Evolutionary conservation across 2,329 filamentous ascomycete species (phyloP).

Genomic region (Colletotrichum sp.): DNA sequence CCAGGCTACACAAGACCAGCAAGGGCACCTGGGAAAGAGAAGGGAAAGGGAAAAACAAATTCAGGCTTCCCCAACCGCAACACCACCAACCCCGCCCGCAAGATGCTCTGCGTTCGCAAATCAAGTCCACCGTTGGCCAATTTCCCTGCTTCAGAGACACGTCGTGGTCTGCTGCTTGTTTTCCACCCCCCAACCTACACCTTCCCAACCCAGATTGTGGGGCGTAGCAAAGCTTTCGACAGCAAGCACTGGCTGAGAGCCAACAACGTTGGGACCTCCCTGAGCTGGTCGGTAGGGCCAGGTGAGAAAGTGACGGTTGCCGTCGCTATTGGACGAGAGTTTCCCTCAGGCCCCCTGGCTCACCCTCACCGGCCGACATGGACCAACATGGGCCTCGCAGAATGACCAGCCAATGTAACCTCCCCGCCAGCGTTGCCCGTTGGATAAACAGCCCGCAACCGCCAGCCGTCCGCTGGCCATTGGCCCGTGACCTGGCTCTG

Average conservation of each 20-base stretch:
- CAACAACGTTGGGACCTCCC: neutral
- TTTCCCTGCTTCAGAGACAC: conserved; percentile 7
- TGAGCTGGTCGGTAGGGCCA: conserved; percentile 9
- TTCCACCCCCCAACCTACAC: neutral
- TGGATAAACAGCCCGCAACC: conserved; percentile 5
- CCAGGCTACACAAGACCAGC: neutral
- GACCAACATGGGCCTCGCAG: conserved; percentile 8
- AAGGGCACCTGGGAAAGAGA: neutral
- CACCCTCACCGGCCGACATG: neutral
- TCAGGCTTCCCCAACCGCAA: neutral
- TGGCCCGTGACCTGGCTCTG: neutral
- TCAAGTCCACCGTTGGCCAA: neutral
- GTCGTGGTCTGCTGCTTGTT: neutral
- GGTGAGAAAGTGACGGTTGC: neutral
- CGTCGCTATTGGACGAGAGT: neutral
- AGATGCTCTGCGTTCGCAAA: neutral
- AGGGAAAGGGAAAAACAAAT: neutral
- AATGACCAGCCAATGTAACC: conserved; percentile 11
- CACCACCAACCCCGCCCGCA: neutral
- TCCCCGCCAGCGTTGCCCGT: conserved; percentile 2
- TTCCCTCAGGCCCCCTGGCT: neutral
- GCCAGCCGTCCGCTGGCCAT: conserved; percentile 1
- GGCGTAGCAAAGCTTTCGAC: conserved; percentile 6
- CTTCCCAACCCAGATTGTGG: neutral
- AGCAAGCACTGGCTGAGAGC: conserved; percentile 1